Base-by-base conservation (phyloP, 2,329 filamentous ascomycete species). In the Aspergillus sergii region DNA sequence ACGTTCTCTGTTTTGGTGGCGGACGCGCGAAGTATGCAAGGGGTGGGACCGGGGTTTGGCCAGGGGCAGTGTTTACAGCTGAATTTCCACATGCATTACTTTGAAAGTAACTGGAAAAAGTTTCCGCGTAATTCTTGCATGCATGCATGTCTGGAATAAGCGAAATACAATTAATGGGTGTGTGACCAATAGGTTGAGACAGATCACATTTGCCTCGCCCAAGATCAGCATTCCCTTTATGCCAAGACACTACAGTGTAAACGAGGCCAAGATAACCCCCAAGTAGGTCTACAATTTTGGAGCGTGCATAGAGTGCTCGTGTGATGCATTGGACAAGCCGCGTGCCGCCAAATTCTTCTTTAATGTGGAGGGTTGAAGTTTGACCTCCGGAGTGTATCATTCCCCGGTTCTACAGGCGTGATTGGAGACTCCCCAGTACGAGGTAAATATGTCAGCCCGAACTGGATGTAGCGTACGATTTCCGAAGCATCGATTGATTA, bases 1-100 rank as follows among this genome's bases (percentile, higher is more conserved):
- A 55, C 51, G 32, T 39, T 55, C 21, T 55, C 23, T 55, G 51
- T 55, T 55, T 39, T 55, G 32, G 23, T 55, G 32, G 51, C 3
- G 11, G 11, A 39, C 51, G 39, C 32, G 51, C 51, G 32, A 36
- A 39, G 51, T 26, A 39, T 55, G 51, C 51, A 55, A 55, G 51
- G 51, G 51, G 51, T 12, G 26, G 30, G 30, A 14, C 23, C 12
- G 21, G 30, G n/a, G 30, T n/a, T 7, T 51, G 26, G 26, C 16
- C 48, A 26, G 26, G 26, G 48, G 48, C 48, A 6, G 19, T 55
- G 34, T 39, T 55, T 41, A 39, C 51, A 54, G n/a, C 7, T 7
- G 3, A 55, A n/a, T 14, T 11, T 19, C n/a, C 50, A 10, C 8
- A 53, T 23, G 12, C 8, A 36, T 39, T 28, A 6, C n/a, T 55